A percentile compares a stretch with the other conserved stretches of the same genome.
Conservation (phyloP, 768 basidiomycete genomes). For the Suillus occidentalis region DNA sequence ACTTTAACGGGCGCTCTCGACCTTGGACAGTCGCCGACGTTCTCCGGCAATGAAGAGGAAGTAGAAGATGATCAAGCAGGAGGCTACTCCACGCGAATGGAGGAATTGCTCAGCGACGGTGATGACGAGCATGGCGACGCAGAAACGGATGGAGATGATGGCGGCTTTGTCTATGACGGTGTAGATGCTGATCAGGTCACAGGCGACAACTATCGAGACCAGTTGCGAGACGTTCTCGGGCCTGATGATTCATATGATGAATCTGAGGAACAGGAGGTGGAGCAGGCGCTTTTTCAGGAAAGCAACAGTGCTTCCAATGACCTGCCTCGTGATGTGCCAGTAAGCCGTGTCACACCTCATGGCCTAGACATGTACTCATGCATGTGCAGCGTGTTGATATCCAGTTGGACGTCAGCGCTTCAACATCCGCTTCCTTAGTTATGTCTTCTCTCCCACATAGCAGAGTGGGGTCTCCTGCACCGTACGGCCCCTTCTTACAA, state of each 20-base stretch:
- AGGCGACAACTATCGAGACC: slow-evolving; percentile 60
- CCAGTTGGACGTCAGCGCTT: slow-evolving; percentile 38
- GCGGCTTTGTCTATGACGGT: slow-evolving; percentile 73
- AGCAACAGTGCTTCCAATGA: slow-evolving; percentile 33
- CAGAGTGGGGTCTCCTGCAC: slow-evolving; percentile 37
- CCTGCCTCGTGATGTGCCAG: slow-evolving; percentile 25
- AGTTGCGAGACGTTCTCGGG: slow-evolving; percentile 71
- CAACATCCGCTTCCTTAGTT: slow-evolving; percentile 35
- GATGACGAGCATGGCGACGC: slow-evolving; percentile 27
- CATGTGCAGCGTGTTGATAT: slow-evolving; percentile 35
- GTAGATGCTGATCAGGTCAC: slow-evolving; percentile 52
- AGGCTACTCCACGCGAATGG: slow-evolving; percentile 69
- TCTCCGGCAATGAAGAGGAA: slow-evolving; percentile 28
- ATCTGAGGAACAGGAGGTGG: slow-evolving; percentile 46
- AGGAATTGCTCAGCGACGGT: slow-evolving; percentile 53
- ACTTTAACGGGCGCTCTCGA: background rate
- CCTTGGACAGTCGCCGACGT: slow-evolving; percentile 12
- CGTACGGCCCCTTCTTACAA: slow-evolving; percentile 30
- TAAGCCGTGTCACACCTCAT: slow-evolving; percentile 30
- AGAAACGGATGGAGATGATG: slow-evolving; percentile 55
- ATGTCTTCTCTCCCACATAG: slow-evolving; percentile 40
- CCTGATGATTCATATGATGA: slow-evolving; percentile 56
- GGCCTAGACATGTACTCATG: slow-evolving; percentile 23
- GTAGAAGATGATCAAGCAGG: slow-evolving; percentile 42
- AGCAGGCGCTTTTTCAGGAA: slow-evolving; percentile 44